Evolutionary conservation across 306 rosid species (phyloP).

Genomic region (Fragaria iinumae): DNA sequence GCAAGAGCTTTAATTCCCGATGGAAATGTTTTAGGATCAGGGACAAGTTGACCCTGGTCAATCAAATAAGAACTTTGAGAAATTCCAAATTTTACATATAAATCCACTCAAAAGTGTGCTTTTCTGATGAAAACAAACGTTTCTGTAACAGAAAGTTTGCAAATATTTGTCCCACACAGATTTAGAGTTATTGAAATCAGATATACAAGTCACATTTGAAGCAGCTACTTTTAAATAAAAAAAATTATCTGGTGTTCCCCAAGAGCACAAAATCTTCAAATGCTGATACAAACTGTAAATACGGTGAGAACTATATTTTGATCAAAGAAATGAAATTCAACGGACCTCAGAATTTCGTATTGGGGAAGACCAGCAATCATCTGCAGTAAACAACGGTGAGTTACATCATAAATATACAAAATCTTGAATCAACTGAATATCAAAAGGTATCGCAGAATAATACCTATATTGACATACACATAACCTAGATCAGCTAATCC

Average conservation of each 20-base stretch:
- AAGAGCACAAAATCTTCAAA: slow-evolving; percentile 12
- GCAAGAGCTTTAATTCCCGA: slow-evolving; percentile 93
- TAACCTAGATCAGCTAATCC: slow-evolving; percentile 93
- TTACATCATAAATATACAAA: slow-evolving; percentile 19
- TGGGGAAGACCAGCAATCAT: slow-evolving; percentile 83
- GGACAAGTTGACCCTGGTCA: slow-evolving; percentile 68
- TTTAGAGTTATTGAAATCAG: neutral
- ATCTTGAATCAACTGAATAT: slow-evolving; percentile 10
- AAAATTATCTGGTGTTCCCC: slow-evolving; percentile 6
- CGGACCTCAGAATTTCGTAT: slow-evolving; percentile 59
- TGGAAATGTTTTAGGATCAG: slow-evolving; percentile 69
- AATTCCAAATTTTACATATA: slow-evolving; percentile 16
- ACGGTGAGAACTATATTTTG: neutral
- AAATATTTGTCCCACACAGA: neutral
- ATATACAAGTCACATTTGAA: neutral
- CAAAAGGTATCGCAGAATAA: slow-evolving; percentile 14
- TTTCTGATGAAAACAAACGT: neutral
- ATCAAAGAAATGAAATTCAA: slow-evolving; percentile 20
- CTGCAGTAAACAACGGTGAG: slow-evolving; percentile 43
- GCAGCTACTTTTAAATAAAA: neutral
- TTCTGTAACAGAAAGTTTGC: neutral
- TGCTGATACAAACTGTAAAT: neutral
- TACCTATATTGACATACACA: slow-evolving; percentile 83
- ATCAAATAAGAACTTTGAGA: slow-evolving; percentile 32
- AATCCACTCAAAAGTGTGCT: neutral